phyloP scores from a whole-genome alignment of 176 grass and related monocot genomes.

The Tuctoria greenei region DNA sequence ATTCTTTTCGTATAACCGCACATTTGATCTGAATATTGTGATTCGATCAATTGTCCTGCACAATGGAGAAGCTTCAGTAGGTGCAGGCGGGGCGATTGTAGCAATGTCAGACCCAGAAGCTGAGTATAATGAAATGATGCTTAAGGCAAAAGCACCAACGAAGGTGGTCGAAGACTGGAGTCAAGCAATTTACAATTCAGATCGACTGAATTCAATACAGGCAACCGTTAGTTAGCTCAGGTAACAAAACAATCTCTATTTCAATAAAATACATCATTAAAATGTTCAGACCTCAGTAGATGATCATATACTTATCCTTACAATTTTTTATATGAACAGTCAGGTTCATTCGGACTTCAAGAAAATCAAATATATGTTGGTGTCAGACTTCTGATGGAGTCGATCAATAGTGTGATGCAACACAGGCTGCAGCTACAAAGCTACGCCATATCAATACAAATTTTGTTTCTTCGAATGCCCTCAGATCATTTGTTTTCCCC shows the following conservation, averaged over 20 bases:
- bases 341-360: too few relatives aligned
- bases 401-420: not conserved
- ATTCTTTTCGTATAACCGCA: conserved; percentile 82
- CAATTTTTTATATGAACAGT: not conserved
- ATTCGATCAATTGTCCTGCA: conserved; percentile 73
- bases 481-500: not conserved
- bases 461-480: not conserved
- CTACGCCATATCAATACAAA: not conserved
- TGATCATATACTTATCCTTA: not conserved
- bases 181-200: not conserved
- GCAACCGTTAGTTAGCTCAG: conserved; percentile 36
- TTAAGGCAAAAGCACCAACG: conserved; percentile 80
- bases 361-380: not conserved
- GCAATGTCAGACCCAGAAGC: conserved; percentile 70
- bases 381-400: not conserved
- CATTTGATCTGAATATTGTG: conserved; percentile 85
- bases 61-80: conserved; percentile 64
- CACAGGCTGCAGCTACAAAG: not conserved
- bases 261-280: not conserved
- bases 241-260: not conserved
- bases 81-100: conserved; percentile 76
- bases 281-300: not conserved
- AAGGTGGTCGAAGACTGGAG: conserved; percentile 52
- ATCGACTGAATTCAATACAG: conserved; percentile 35
- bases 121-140: conserved; percentile 83